Conservation (phyloP, 768 basidiomycete species). For the Peribolospora kevripleyi region DNA sequence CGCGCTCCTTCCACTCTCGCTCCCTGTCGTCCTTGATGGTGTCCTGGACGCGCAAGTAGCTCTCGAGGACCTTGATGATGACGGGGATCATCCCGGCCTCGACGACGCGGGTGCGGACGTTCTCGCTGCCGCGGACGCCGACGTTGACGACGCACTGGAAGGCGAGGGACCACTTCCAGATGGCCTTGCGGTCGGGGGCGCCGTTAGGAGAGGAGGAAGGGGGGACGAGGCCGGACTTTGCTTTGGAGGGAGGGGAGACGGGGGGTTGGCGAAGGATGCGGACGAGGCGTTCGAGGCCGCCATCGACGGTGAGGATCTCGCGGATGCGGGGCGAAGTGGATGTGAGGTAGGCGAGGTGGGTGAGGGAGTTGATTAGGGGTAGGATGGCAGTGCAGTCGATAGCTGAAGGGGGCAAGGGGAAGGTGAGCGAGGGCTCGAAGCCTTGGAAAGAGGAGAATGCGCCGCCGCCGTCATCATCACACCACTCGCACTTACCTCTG, state of each 20-base stretch:
- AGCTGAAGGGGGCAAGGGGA: conserved; percentile 3
- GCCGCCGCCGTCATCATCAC: background rate
- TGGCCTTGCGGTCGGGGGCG: conserved; percentile 1
- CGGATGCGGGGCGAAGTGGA: conserved; percentile 92
- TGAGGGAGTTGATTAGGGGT: conserved; percentile 75
- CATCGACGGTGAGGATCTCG: conserved; percentile 94
- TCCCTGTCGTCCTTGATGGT: background rate
- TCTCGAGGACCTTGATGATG: conserved; percentile 77
- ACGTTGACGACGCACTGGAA: conserved; percentile 96
- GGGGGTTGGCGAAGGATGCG: conserved; percentile 29
- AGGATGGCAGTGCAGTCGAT: conserved; percentile 27
- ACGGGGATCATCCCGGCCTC: conserved; percentile 84
- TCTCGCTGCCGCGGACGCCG: conserved; percentile 81
- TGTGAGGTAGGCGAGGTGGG: conserved; percentile 85
- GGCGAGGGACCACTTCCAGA: conserved; percentile 70
- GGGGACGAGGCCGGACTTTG: background rate
- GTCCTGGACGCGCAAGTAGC: conserved; percentile 57
- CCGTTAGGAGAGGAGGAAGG: conserved; percentile 1
- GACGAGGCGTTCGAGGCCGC: conserved; percentile 84
- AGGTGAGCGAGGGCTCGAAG: background rate
- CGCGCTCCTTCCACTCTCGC: background rate
- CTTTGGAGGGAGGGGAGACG: background rate
- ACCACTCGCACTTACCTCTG: conserved; percentile 36
- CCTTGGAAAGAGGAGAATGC: background rate
- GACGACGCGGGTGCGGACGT: conserved; percentile 70